phyloP scores from a whole-genome alignment of 192 early-diverging fungal genomes.

The Coemansia sp. region DNA sequence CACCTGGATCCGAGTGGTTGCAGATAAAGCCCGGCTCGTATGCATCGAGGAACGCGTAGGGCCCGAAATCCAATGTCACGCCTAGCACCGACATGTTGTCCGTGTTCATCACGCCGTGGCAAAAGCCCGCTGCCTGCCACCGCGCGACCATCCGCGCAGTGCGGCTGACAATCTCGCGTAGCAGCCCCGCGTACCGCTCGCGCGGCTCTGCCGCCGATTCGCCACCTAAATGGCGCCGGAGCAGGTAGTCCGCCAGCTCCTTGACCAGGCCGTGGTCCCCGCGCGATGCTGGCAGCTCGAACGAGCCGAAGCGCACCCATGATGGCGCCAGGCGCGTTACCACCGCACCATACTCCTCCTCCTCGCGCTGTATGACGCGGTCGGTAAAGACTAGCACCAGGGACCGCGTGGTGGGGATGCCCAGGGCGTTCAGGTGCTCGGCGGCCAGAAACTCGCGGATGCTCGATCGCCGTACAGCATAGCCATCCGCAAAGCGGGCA shows the following conservation, averaged over 20 bases:
- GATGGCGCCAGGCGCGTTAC: constrained; percentile 67
- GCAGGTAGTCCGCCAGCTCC: constrained; percentile 67
- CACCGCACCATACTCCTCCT: constrained; percentile 69
- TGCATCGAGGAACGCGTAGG: constrained; percentile 76
- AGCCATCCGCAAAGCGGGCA: constrained; percentile 81
- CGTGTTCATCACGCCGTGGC: constrained; percentile 87
- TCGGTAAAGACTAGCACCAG: constrained; percentile 62
- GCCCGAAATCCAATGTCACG: constrained; percentile 83
- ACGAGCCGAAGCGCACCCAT: constrained; percentile 85
- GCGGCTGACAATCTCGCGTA: constrained; percentile 50
- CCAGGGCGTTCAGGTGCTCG: constrained; percentile 58
- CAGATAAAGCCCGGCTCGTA: constrained; percentile 76
- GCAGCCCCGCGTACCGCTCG: constrained; percentile 55
- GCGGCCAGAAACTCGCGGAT: constrained; percentile 75
- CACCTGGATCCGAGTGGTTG: constrained; percentile 70
- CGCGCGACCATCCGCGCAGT: constrained; percentile 70
- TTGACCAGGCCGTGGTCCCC: constrained; percentile 52
- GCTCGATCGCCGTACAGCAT: constrained; percentile 79
- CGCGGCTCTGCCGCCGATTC: background rate
- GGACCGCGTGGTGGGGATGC: constrained; percentile 72
- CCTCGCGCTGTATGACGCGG: constrained; percentile 59
- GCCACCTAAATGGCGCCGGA: constrained; percentile 52
- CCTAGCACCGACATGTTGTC: constrained; percentile 87
- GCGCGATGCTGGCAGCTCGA: constrained; percentile 73
- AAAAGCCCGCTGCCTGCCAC: constrained; percentile 77